phyloP scores from a whole-genome alignment of 768 basidiomycete species.

The Coprinellus micaceus region DNA sequence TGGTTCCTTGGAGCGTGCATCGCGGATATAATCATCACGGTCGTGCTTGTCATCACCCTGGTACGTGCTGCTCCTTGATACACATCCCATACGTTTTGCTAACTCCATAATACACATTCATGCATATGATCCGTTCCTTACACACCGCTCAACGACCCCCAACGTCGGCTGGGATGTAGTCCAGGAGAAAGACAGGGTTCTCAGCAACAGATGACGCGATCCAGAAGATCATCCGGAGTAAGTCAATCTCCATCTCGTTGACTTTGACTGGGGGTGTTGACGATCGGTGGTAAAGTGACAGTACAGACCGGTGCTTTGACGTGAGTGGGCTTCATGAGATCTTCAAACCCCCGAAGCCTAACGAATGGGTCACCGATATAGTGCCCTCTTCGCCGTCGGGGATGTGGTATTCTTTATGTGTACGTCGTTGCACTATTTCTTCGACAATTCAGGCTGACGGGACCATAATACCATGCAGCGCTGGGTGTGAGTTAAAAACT shows the following conservation, averaged over 20 bases:
- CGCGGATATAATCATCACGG: conserved; percentile 38
- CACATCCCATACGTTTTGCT: too few relatives aligned
- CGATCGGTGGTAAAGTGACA: conserved; percentile 24
- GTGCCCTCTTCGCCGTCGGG: conserved; percentile 22
- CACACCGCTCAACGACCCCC: too few relatives aligned
- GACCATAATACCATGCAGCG: neutral
- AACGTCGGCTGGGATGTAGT: too few relatives aligned
- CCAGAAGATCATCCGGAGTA: conserved; percentile 24
- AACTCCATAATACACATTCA: too few relatives aligned
- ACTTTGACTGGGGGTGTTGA: neutral
- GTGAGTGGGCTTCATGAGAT: conserved; percentile 16
- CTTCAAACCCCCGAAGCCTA: too few relatives aligned
- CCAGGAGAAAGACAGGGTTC: conserved; percentile 37
- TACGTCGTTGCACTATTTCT: neutral
- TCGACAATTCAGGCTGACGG: too few relatives aligned
- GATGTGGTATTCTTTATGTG: conserved; percentile 25
- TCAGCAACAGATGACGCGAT: conserved; percentile 39
- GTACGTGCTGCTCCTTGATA: conserved; percentile 19
- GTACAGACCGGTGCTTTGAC: conserved; percentile 42
- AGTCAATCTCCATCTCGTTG: neutral
- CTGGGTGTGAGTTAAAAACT: conserved; percentile 1
- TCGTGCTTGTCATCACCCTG: conserved; percentile 32
- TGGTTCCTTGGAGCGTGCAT: conserved; percentile 42
- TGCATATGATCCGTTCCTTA: too few relatives aligned
- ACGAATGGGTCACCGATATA: neutral